Evolutionary conservation across 2,329 filamentous ascomycete genomes (phyloP).

Genomic region (Coniochaeta hoffmannii): DNA sequence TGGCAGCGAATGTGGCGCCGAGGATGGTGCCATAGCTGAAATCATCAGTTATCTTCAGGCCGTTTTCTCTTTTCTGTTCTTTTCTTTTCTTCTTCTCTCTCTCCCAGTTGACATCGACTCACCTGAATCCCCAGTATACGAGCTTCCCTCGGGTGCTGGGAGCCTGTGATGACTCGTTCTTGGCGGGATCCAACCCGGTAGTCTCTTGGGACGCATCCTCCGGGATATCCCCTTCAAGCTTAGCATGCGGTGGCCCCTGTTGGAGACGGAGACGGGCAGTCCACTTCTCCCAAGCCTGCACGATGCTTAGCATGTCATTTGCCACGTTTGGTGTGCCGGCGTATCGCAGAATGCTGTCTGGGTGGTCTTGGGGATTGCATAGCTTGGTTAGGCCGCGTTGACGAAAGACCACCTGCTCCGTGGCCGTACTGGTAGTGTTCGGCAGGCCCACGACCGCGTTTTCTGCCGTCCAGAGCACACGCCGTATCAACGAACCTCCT

Average conservation of each 20-base stretch:
- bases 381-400: constrained; percentile 22
- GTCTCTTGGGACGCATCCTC: background rate
- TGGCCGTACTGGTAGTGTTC: constrained; percentile 25
- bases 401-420: constrained; percentile 19
- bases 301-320: constrained; percentile 32
- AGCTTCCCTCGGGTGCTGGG: constrained; percentile 13
- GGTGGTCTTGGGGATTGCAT: constrained; percentile 21
- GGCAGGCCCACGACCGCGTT: constrained; percentile 24
- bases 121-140: constrained; percentile 29
- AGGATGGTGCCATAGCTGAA: constrained; percentile 47
- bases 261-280: constrained; percentile 1
- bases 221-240: background rate
- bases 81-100: too few species aligned
- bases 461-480: constrained; percentile 22
- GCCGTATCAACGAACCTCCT: constrained; percentile 17
- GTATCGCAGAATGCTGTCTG: constrained; percentile 23
- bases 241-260: background rate
- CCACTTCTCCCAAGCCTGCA: constrained; percentile 30
- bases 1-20: constrained; percentile 42
- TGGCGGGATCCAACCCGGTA: background rate
- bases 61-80: too few species aligned
- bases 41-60: too few species aligned
- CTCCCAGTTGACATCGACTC: too few species aligned
- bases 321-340: constrained; percentile 26
- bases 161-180: background rate